Conservation (phyloP, 148 eudicot species). For the Selenicereus undatus region DNA sequence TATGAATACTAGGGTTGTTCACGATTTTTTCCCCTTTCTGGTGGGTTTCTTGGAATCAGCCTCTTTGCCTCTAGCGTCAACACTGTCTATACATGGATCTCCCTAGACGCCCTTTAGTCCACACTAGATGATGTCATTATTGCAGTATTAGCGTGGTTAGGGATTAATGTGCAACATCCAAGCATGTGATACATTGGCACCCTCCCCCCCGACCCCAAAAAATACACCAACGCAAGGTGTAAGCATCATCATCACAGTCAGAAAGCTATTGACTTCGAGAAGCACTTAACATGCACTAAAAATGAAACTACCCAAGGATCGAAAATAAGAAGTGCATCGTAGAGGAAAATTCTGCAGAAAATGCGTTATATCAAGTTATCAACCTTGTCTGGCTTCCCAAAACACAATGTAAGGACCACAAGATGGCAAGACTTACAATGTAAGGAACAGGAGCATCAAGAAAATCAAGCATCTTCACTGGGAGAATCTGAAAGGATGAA, state of each 20-base stretch:
- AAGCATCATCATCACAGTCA: not conserved
- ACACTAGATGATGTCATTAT: no score
- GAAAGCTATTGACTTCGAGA: not conserved
- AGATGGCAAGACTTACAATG: slow-evolving; percentile 43
- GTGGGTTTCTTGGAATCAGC: no score
- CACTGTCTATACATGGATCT: no score
- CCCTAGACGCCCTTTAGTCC: no score
- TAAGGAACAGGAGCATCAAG: slow-evolving; percentile 91
- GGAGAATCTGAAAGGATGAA: slow-evolving; percentile 59
- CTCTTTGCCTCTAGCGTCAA: no score
- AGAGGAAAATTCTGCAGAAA: not conserved
- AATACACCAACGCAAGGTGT: not conserved
- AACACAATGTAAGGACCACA: not conserved
- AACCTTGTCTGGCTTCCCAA: not conserved
- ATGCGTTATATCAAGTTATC: not conserved
- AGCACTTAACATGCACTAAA: not conserved
- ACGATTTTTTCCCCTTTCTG: no score
- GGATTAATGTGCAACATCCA: no score
- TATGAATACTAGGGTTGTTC: no score
- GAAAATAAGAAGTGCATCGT: not conserved
- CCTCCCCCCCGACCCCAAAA: not conserved
- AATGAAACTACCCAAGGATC: not conserved
- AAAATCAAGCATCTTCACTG: slow-evolving; percentile 89
- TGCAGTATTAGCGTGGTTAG: no score
- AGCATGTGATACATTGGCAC: not conserved